phyloP scores from a whole-genome alignment of 2,329 filamentous ascomycete species.

The Epichloe aotearoae region DNA sequence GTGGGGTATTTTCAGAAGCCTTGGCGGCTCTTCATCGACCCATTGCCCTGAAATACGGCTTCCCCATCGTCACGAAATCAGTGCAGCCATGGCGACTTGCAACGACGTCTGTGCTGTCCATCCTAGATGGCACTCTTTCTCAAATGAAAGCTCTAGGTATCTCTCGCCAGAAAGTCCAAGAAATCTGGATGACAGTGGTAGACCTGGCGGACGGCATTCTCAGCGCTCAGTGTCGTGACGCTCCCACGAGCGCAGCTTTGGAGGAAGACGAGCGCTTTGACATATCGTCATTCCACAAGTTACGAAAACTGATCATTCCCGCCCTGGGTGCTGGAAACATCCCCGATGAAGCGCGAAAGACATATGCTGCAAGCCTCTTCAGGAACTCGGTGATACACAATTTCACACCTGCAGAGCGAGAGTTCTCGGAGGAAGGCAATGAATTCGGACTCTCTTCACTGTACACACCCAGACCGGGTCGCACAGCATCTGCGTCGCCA shows the following conservation, averaged over 20 bases:
- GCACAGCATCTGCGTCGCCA: conserved; percentile 55
- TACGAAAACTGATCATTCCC: conserved; percentile 62
- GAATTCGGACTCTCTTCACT: conserved; percentile 43
- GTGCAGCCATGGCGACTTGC: conserved; percentile 68
- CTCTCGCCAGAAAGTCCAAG: conserved; percentile 31
- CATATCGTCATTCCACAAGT: conserved; percentile 54
- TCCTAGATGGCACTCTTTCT: conserved; percentile 54
- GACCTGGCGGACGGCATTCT: conserved; percentile 56
- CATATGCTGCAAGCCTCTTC: conserved; percentile 68
- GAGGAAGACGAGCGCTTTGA: conserved; percentile 68
- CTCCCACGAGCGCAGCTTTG: conserved; percentile 34
- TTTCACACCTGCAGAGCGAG: conserved; percentile 40
- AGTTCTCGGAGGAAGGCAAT: conserved; percentile 32
- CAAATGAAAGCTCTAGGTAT: conserved; percentile 39
- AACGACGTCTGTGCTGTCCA: conserved; percentile 53
- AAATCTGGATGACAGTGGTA: conserved; percentile 59
- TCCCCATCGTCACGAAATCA: conserved; percentile 56
- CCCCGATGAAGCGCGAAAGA: conserved; percentile 50
- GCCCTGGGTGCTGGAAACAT: conserved; percentile 54
- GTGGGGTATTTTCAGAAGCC: conserved; percentile 50
- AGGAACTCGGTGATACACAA: conserved; percentile 68
- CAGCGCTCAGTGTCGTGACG: conserved; percentile 43
- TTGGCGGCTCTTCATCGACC: conserved; percentile 56
- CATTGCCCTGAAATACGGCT: conserved; percentile 69
- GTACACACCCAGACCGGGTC: conserved; percentile 52